Base-by-base conservation (phyloP, 345 rosid genomes). In the Dipteronia sinensis region DNA sequence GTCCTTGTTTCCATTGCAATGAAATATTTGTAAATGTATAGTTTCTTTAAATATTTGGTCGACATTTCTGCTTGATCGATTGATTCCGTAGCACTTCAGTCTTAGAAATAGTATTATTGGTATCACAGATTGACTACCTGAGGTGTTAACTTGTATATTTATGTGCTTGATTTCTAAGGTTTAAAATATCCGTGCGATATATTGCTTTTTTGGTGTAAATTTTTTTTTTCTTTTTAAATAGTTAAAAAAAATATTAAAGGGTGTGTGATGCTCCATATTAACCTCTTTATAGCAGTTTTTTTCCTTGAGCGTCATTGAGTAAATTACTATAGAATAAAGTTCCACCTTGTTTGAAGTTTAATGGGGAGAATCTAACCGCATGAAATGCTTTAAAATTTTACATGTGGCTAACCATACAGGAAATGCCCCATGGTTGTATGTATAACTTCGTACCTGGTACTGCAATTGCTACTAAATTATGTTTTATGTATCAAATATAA, bases 81-180 rank as follows among this genome's bases (percentile, higher is more conserved):
- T 49, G 76, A 29, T 49, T 66, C 19, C 15, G 2, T 9, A 47
- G 64, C 11, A 27, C 10, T 71, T 71, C 22, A 16, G 27, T n/a
- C 27, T 8, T 9, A 9, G 71, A 67, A 29, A 9, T 38, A 6
- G 19, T 38, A 8, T 34, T 6, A 10, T 71, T 19, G 46, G 46
- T 31, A 19, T 27, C 27, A 29, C 23, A n/a, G 25, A 51, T 51
- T 51, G 22, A 51, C 62, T 49, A 27, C 6, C 15, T 72, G n/a
- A 56, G 3, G 20, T 66, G 29, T 19, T 42, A 25, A 72, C 9
- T 66, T 69, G 27, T 73, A 19, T 38, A 40, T 72, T 19, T 63
- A 49, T 65, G 53, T n/a, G 72, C 15, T 72, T 27, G 68, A 74
- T 72, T 70, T 70, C 13, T 10, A 16, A 9, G 46, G 27, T 27